Evolutionary conservation across 139 green algal species (phyloP), one percentile per base, ranked within the genome.

Genomic region (Chlorella sp.): DNA sequence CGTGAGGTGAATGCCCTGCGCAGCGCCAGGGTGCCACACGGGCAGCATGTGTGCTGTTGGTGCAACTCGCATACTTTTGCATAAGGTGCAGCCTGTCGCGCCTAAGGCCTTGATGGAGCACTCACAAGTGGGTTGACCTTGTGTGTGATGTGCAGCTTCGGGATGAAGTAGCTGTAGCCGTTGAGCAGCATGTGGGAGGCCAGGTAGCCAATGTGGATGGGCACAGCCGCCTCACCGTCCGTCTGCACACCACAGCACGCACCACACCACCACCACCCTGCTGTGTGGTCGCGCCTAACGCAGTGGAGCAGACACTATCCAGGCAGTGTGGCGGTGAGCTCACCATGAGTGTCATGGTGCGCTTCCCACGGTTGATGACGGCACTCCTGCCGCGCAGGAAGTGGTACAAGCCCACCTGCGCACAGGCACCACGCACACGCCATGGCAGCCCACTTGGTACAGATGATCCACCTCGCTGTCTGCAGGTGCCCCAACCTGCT

Each of bases 81-180:
- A n/a, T n/a, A n/a, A n/a, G n/a, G n/a, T n/a, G n/a, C n/a, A n/a
- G n/a, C n/a, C n/a, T n/a, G n/a, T n/a, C n/a, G n/a, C n/a, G n/a
- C n/a, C n/a, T n/a, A n/a, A n/a, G n/a, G n/a, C n/a, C n/a, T n/a
- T n/a, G n/a, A n/a, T n/a, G n/a, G n/a, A n/a, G n/a, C n/a, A 51
- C 70, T 55, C 70, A 75, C 70, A 59, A 75, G 35, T 1, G 77
- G 10, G 23, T 34, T 70, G 5, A 80, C 67, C 17, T 75, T 75
- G 49, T 69, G 49, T 4, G 4, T 14, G 31, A 61, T 17, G 55
- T 83, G 63, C n/a, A 84, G 78, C 31, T 70, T 35, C 24, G 78
- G 78, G 49, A 84, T 84, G 78, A 84, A 84, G 78, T 84, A 84
- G 70, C 64, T 76, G 66, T 84, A 84, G 17, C 78, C 78, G 62